Evolutionary conservation across 2,329 filamentous ascomycete genomes (phyloP).

Genomic region (Diaporthe helianthi): DNA sequence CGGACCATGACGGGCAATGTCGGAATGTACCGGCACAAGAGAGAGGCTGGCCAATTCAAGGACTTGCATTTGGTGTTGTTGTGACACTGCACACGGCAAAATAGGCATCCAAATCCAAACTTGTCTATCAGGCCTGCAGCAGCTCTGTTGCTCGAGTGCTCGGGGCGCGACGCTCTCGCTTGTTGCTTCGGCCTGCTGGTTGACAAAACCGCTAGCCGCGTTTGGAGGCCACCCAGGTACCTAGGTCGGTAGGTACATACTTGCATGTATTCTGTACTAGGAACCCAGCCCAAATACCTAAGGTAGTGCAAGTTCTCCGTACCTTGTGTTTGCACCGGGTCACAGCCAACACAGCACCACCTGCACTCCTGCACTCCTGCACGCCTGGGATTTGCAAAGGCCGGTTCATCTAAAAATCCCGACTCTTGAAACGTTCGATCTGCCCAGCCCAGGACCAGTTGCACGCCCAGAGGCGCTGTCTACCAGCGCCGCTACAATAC

Average conservation of each 20-base stretch:
- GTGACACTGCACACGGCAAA: background rate
- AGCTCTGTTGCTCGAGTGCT: background rate
- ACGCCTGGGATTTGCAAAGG: background rate
- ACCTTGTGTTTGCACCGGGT: too few relatives aligned
- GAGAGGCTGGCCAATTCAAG: background rate
- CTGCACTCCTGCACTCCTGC: background rate
- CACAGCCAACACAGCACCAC: background rate
- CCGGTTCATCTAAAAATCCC: conserved; percentile 24
- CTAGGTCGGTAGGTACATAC: too few relatives aligned
- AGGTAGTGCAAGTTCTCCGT: too few relatives aligned
- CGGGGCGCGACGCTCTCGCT: background rate
- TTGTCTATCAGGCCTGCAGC: background rate
- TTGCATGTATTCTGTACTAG: background rate
- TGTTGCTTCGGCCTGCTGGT: background rate
- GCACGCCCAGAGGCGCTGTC: background rate
- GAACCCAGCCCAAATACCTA: too few relatives aligned
- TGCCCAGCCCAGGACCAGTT: conserved; percentile 13
- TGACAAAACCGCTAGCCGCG: conserved; percentile 11
- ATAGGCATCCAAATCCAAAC: background rate
- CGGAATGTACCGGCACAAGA: background rate
- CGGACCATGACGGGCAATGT: conserved; percentile 13
- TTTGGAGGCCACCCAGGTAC: too few relatives aligned
- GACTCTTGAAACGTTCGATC: conserved; percentile 23
- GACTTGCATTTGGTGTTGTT: background rate
- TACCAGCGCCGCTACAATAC: background rate